Base-by-base conservation (phyloP, 768 basidiomycete species). In the Podaxis carcinomalis region DNA sequence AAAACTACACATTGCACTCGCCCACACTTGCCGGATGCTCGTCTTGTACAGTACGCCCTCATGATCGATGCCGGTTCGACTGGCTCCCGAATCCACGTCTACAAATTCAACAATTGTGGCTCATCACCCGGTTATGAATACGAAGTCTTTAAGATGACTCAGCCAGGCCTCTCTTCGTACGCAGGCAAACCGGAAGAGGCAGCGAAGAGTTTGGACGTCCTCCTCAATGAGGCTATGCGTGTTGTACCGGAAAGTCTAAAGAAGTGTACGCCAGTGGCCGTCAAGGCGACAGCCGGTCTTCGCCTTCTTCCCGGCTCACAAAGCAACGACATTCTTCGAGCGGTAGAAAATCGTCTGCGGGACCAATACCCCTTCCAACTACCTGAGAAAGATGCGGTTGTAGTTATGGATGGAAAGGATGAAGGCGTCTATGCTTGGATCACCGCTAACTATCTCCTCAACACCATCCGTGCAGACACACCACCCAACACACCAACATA, bases 401-500 rank as follows among this genome's bases (percentile, higher is more conserved):
- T 82, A 44, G 87, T 98, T 63, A 95, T 98, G 95, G 95, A 97
- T 64, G 95, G 95, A 6, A 78, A 87, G 65, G 95, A 98, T 70
- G 96, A 98, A 73, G 96, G 93, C 35, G 93, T 98, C n/a, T 98
- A 92, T 70, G 94, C 96, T 28, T 98, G 96, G 95, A 93, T 98
- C 65, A 97, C 96, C 16, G 93, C 92, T 62, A 98, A 98, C 74
- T 98, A 97, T 75, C 80, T 98, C 51, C 77, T 96, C 46, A 81
- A 82, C 55, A 85, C 89, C 40, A 86, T 97, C 68, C 82, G 85
- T 14, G 77, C 80, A 9, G 81, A 80, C 52, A 74, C 81, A 16
- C 74, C 77, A 1, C 63, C 69, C 56, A 73, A 77, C 28, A 79
- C 65, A 32, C 35, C 27, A 37, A 87, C 91, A 27, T 92, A 90